Conservation (phyloP, 1,284 basidiomycete genomes). For the Cryptococcus wingfieldii region DNA sequence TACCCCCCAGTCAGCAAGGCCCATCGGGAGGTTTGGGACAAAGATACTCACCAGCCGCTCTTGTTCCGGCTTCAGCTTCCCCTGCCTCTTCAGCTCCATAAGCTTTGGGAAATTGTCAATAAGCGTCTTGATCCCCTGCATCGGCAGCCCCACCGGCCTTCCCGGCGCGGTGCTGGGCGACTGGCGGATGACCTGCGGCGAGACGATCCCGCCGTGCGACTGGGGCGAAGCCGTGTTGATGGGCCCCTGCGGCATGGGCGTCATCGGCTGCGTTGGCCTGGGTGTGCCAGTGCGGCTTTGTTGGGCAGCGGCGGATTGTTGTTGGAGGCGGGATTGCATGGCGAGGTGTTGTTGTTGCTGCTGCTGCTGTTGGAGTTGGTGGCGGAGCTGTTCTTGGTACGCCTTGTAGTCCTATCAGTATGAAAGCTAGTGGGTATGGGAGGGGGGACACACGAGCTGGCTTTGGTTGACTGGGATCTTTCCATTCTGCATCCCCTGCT, state of each 20-base stretch:
- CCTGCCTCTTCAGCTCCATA: slow-evolving; percentile 28
- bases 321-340: slow-evolving; percentile 20
- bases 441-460: slow-evolving; percentile 12
- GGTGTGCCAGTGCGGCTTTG: slow-evolving; percentile 10
- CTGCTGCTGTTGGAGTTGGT: slow-evolving; percentile 1
- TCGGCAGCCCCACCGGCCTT: neutral
- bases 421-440: neutral
- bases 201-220: slow-evolving; percentile 4
- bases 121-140: slow-evolving; percentile 17
- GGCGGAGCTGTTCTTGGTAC: slow-evolving; percentile 26
- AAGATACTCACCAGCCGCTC: slow-evolving; percentile 32
- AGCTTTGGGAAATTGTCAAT: slow-evolving; percentile 36
- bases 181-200: slow-evolving; percentile 17
- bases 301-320: slow-evolving; percentile 14
- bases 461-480: slow-evolving; percentile 16
- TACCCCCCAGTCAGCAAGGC: slow-evolving; percentile 1
- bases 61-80: slow-evolving; percentile 27
- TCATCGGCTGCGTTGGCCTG: slow-evolving; percentile 13
- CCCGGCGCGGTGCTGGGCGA: slow-evolving; percentile 13
- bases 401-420: slow-evolving; percentile 3
- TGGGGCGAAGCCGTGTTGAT: slow-evolving; percentile 10
- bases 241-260: slow-evolving; percentile 7
- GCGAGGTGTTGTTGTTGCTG: slow-evolving; percentile 14
- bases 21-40: neutral
- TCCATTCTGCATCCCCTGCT: slow-evolving; percentile 2